A percentile compares a stretch with the other conserved stretches of the same genome.
Evolutionary conservation across 208 protist genomes (phyloP).

Genomic region (Crithidia thermophila): DNA sequence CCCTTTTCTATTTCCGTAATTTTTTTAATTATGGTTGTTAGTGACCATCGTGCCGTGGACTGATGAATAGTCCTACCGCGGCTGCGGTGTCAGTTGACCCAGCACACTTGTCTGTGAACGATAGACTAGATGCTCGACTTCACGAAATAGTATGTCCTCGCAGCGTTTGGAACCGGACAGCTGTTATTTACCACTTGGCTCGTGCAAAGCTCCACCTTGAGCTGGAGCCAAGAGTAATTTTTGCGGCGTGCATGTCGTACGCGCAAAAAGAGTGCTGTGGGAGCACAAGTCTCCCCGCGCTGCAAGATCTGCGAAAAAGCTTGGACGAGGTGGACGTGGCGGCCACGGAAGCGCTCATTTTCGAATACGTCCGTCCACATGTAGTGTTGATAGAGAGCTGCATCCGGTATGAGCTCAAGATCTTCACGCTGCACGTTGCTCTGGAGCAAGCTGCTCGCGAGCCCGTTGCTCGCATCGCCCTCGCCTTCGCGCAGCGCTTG

Average conservation of each 20-base stretch:
- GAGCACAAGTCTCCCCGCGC: conserved; percentile 11
- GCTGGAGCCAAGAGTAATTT: conserved; percentile 31
- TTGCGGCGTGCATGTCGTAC: conserved; percentile 63
- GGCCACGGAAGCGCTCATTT: conserved; percentile 62
- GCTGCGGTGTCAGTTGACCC: no score
- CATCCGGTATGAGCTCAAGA: conserved; percentile 59
- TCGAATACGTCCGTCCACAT: conserved; percentile 61
- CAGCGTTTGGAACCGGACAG: conserved; percentile 29
- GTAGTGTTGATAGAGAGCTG: conserved; percentile 77
- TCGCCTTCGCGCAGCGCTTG: conserved; percentile 52
- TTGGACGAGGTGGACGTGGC: conserved; percentile 53
- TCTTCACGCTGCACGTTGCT: conserved; percentile 28
- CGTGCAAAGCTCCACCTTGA: conserved; percentile 5
- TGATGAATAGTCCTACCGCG: no score
- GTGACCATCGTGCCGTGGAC: no score
- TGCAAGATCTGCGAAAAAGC: conserved; percentile 10
- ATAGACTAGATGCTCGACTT: conserved; percentile 1
- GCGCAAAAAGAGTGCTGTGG: conserved; percentile 63
- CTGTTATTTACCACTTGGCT: conserved; percentile 29
- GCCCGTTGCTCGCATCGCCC: conserved; percentile 47
- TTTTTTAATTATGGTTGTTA: background rate
- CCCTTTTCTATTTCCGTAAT: background rate
- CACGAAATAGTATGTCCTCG: conserved; percentile 18
- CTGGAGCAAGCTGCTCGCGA: conserved; percentile 35
- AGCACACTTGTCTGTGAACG: background rate